phyloP scores from a whole-genome alignment of 805 yeast species.

The Cyberlindnera euphorbiiphila region DNA sequence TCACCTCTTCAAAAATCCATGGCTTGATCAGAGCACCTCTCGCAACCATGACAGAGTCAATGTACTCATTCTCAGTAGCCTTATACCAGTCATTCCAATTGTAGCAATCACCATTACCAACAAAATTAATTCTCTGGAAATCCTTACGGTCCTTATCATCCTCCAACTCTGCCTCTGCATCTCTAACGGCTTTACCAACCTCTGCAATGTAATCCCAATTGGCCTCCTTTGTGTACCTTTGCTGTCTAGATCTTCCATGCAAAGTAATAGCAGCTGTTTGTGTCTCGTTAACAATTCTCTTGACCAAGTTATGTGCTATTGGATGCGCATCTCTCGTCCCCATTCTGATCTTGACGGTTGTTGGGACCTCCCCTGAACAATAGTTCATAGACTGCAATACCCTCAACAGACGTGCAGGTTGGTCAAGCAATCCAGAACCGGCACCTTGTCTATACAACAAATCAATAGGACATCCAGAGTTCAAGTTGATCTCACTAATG shows the following conservation, averaged over 20 bases:
- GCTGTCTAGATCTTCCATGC: slow-evolving; percentile 96
- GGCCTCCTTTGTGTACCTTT: slow-evolving; percentile 85
- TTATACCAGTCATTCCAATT: slow-evolving; percentile 85
- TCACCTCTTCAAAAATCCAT: slow-evolving; percentile 97
- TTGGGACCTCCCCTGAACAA: slow-evolving; percentile 84
- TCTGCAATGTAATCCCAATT: slow-evolving; percentile 87
- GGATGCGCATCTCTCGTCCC: slow-evolving; percentile 85
- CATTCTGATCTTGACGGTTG: slow-evolving; percentile 87
- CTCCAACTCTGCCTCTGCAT: slow-evolving; percentile 46
- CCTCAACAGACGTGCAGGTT: slow-evolving; percentile 75
- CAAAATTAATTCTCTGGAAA: slow-evolving; percentile 65
- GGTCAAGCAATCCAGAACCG: slow-evolving; percentile 90
- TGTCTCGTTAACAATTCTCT: slow-evolving; percentile 68
- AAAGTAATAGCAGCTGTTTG: slow-evolving; percentile 88
- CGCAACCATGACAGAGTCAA: slow-evolving; percentile 96
- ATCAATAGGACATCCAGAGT: slow-evolving; percentile 98
- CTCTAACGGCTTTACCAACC: slow-evolving; percentile 66
- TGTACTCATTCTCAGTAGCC: slow-evolving; percentile 58
- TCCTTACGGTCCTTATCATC: slow-evolving; percentile 61
- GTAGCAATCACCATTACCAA: slow-evolving; percentile 94
- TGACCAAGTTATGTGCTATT: slow-evolving; percentile 76
- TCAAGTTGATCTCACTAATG: slow-evolving; percentile 82
- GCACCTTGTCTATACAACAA: slow-evolving; percentile 91
- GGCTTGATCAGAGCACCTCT: slow-evolving; percentile 98
- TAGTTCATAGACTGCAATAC: slow-evolving; percentile 86